Conservation (phyloP, 2,329 filamentous ascomycete genomes). For the Chrysoporthe cubensis region DNA sequence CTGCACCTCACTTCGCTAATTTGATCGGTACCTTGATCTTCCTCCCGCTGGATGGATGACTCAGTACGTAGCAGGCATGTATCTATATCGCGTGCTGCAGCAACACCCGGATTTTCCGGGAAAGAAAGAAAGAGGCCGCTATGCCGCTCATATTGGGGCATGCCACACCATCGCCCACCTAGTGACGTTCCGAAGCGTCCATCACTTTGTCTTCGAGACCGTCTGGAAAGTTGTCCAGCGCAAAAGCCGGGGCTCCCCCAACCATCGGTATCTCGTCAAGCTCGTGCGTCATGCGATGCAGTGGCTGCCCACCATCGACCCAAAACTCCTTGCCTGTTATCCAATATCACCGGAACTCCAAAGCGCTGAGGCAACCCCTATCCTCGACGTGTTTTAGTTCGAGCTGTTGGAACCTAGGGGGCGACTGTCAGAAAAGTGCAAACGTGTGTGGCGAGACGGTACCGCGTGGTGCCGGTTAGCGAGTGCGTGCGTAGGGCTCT, state of each 20-base stretch:
- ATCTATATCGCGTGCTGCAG: background rate
- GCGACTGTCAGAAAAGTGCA: slow-evolving; percentile 10
- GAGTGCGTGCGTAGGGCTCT: background rate
- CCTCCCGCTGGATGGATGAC: background rate
- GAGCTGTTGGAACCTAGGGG: slow-evolving; percentile 81
- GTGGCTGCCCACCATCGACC: slow-evolving; percentile 6
- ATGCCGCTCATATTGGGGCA: background rate
- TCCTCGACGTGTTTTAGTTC: slow-evolving; percentile 88
- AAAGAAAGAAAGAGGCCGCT: background rate
- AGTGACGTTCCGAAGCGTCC: background rate
- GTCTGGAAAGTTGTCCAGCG: slow-evolving; percentile 2
- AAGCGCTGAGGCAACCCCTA: slow-evolving; percentile 78
- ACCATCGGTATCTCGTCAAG: slow-evolving; percentile 20
- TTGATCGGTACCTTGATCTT: background rate
- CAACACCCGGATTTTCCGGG: background rate
- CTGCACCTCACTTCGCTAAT: background rate
- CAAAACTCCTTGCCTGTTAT: slow-evolving; percentile 18
- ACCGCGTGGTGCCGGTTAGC: background rate
- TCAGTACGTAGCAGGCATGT: background rate
- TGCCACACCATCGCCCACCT: background rate
- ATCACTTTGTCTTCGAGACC: background rate
- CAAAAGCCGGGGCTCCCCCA: background rate
- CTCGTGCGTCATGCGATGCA: slow-evolving; percentile 19
- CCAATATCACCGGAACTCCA: slow-evolving; percentile 69
- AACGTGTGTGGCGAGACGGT: slow-evolving; percentile 7